Base-by-base conservation (phyloP, 2,329 filamentous ascomycete genomes). In the Elsinoe ampelina region DNA sequence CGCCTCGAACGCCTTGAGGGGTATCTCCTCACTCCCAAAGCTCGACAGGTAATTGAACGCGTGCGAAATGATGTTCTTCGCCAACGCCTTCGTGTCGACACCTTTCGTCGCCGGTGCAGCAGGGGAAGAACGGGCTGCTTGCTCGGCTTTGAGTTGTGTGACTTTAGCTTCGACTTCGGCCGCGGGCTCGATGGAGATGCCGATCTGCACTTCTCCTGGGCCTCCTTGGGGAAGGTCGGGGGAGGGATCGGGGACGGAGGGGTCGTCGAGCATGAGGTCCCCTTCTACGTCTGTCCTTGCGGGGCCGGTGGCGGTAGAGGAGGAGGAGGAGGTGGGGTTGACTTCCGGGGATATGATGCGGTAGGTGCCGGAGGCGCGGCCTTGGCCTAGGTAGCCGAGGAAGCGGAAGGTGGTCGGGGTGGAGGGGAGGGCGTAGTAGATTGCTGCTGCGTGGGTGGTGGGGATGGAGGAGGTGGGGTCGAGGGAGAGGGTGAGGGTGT, bases 41-140 rank as follows among this genome's bases (percentile, higher is more conserved):
- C 89, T 87, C 2, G 92, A 84, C 58, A 98, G 76, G 70, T 95
- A 97, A 72, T 98, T 96, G 72, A 97, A 98, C 12, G 92, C 93
- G 71, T 96, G 95, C 65, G 89, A 86, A 65, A 98, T 97, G 64
- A 98, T 96, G 61, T 89, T 79, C 72, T 97, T 90, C 30, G 93
- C 93, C 20, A 98, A 77, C 1, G 89, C 75, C 61, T 88, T 83
- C 0, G 89, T 93, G n/a, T 80, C 77, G 1, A 83, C 76, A 47
- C 74, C 61, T 3, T 61, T 71, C 26, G 75, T 38, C 22, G 70
- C 71, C 13, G 64, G 66, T 57, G 66, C 2, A 67, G 67, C 3
- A 65, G 61, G 20, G 65, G 54, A 11, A 5, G 17, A 2, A 11
- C 32, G 36, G 2, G 48, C 48, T 2, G 64, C 35, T 61, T 67